phyloP scores from a whole-genome alignment of 805 yeast species.

The Lipomyces orientalis region DNA sequence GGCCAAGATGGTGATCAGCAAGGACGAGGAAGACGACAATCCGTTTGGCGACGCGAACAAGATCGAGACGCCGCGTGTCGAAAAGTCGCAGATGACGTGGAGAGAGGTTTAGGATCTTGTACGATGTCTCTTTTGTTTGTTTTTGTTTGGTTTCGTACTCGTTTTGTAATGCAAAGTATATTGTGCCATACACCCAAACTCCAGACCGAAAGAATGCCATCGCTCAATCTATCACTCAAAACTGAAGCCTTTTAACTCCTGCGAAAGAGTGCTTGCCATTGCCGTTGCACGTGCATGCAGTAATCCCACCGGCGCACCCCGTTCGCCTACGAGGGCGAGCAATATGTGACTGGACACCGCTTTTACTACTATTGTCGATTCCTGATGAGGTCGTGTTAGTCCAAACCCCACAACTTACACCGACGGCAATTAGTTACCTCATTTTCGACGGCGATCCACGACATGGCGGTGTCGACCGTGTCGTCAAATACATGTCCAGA shows the following conservation, averaged over 20 bases:
- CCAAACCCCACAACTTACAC: conserved; percentile 11
- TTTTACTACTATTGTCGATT: conserved; percentile 28
- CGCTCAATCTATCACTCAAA: conserved; percentile 17
- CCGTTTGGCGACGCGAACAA: conserved; percentile 62
- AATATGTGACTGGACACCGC: conserved; percentile 27
- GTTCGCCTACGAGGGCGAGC: conserved; percentile 42
- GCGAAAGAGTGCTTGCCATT: conserved; percentile 37
- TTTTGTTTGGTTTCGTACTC: background rate
- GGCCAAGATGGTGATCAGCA: conserved; percentile 28
- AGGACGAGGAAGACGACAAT: conserved; percentile 41
- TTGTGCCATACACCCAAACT: background rate
- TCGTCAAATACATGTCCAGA: conserved; percentile 12
- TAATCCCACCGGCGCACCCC: conserved; percentile 41
- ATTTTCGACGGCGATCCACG: conserved; percentile 42
- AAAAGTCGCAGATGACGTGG: conserved; percentile 28
- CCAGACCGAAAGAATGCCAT: background rate
- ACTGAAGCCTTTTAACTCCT: conserved; percentile 39
- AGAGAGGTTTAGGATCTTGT: conserved; percentile 16
- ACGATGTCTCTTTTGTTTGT: background rate
- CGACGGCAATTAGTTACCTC: conserved; percentile 29
- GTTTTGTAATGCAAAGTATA: background rate
- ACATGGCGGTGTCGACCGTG: conserved; percentile 6
- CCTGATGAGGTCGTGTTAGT: conserved; percentile 31
- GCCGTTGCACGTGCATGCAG: conserved; percentile 39
- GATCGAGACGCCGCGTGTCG: conserved; percentile 35